Evolutionary conservation across 371 early-diverging fungal genomes (phyloP), one percentile per base, ranked within the genome.

Genomic region (Nematocida sp.): DNA sequence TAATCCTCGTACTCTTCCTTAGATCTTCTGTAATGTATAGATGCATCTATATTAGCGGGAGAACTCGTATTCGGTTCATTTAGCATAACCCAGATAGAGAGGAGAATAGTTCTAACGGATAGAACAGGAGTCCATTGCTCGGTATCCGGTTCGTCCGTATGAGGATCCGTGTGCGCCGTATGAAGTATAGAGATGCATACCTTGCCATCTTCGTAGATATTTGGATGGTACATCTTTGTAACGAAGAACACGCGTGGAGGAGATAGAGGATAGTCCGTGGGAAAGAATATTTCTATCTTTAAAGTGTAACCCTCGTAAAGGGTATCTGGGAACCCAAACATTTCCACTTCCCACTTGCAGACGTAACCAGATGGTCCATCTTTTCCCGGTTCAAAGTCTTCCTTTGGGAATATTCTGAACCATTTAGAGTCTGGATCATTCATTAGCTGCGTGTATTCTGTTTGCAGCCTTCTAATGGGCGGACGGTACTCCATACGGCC

Each of bases 101-200:
- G 81, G 67, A 96, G 80, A 77, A 99, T 94, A 84, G 93, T 95
- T 78, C 94, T 93, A 0, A 97, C 92, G 81, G 89, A 89, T 81
- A 95, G 95, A 20, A 96, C 95, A 26, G 89, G 89, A 49, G 87
- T 68, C 90, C 90, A 78, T 86, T 88, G 66, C 86, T 88, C 60
- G 87, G 89, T 81, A 86, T 88, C 13, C n/a, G 56, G 56, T 50
- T 56, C 79, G 36, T 68, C 78, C 87, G 89, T 89, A 83, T 66
- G 60, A 18, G 82, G 81, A 59, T 84, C 85, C 50, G 82, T 81
- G 18, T 95, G 95, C 2, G 95, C 95, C 11, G 93, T 88, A 84
- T 98, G 99, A 36, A 99, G 86, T 78, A 97, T 99, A 5, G 92
- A 92, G 60, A 97, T 95, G 85, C 98, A 97, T 3, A 99, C 95